These are phyloP conservation scores for Elsinoe ampelina DNA, from an alignment of 2,329 filamentous ascomycete genomes.

Conservation along the genomic window DNA sequence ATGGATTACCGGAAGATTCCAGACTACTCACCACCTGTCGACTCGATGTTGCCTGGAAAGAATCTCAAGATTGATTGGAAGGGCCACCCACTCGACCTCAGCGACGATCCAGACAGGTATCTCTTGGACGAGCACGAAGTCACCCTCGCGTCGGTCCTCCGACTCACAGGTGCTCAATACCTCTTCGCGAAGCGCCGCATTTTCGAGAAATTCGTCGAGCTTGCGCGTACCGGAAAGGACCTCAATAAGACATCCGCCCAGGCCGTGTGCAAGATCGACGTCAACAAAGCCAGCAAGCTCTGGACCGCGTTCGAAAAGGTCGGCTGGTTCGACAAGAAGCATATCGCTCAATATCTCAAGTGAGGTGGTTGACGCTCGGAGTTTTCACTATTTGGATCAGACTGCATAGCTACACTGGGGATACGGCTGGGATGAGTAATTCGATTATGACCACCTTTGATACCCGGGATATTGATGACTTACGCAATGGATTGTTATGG, in stretches of 20 bases:
- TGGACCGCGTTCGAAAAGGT: slow-evolving; percentile 84
- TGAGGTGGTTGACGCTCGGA: not conserved
- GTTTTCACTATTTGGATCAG: not conserved
- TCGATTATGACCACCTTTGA: slow-evolving; percentile 13
- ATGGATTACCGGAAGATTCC: slow-evolving; percentile 65
- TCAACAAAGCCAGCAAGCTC: slow-evolving; percentile 91
- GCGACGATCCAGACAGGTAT: slow-evolving; percentile 57
- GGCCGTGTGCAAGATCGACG: slow-evolving; percentile 94
- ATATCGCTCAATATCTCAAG: slow-evolving; percentile 16
- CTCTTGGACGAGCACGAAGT: slow-evolving; percentile 73
- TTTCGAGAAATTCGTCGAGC: slow-evolving; percentile 65
- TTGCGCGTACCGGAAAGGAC: slow-evolving; percentile 60
- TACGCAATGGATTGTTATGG: not conserved
- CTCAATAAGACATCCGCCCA: slow-evolving; percentile 95
- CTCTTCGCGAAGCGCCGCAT: slow-evolving; percentile 88
- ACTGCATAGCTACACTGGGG: slow-evolving; percentile 1
- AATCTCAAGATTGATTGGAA: slow-evolving; percentile 82
- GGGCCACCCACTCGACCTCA: slow-evolving; percentile 66
- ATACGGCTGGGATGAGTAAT: slow-evolving; percentile 8
- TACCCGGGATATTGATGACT: slow-evolving; percentile 4
- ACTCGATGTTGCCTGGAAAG: slow-evolving; percentile 51
- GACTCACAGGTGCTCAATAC: slow-evolving; percentile 79
- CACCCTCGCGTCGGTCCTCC: slow-evolving; percentile 63
- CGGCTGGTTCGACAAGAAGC: slow-evolving; percentile 59
- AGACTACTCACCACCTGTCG: slow-evolving; percentile 62